Evolutionary conservation across 345 rosid species (phyloP).

Genomic region (Theobroma cacao): DNA sequence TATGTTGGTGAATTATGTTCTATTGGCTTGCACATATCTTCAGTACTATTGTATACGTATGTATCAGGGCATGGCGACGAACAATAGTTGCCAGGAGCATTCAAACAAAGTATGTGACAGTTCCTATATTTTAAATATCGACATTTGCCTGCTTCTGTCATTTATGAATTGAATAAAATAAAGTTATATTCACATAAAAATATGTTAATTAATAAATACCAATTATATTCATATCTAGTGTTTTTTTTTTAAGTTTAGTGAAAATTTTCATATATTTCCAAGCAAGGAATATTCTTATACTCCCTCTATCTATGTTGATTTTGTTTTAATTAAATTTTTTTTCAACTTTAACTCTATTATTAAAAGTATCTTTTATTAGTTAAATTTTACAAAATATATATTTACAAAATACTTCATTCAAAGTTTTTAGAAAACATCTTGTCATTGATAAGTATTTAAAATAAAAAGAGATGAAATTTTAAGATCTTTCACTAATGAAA

Average conservation of each 20-base stretch:
- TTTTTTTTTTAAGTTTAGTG: neutral
- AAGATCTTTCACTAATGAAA: no score
- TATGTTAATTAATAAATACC: neutral
- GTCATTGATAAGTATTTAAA: no score
- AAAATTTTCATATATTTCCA: neutral
- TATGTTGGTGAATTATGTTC: neutral
- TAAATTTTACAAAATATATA: no score
- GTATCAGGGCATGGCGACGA: neutral
- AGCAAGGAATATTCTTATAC: neutral
- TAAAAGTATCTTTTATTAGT: no score
- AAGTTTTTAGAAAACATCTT: no score
- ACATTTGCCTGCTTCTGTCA: neutral
- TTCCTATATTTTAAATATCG: neutral
- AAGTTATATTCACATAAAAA: neutral
- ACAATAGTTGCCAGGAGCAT: neutral
- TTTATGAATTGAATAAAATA: neutral
- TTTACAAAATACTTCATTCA: no score
- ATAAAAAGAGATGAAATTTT: no score
- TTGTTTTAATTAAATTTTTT: no score
- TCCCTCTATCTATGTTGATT: no score
- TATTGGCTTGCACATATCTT: neutral
- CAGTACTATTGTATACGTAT: neutral
- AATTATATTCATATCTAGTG: neutral
- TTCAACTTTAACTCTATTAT: no score
- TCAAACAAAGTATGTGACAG: neutral